Base-by-base conservation (phyloP, 495 filamentous ascomycete species). In the Cercophora newfieldiana region DNA sequence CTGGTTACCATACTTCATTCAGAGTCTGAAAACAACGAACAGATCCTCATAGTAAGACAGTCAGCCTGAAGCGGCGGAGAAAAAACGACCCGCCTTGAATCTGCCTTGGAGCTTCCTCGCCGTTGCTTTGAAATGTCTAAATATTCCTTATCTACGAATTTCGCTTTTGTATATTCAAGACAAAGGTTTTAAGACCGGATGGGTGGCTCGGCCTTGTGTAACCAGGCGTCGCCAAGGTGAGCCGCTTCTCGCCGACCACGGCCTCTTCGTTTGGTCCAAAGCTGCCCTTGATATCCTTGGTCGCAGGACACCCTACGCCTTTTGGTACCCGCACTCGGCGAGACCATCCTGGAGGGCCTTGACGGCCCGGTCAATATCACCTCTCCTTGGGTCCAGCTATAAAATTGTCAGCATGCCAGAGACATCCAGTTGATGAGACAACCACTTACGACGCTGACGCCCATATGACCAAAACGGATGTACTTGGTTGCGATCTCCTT, bases 381-480 rank as follows among this genome's bases (percentile, higher is more conserved):
- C 77, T 53, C 88, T 78, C 56, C 81, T 81, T 26, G 86, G 81
- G 71, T 90, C 87, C 63, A 83, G 86, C 84, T 86, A 51, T 49
- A 19, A 30, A 10, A 1, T 16, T 54, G 57, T 72, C 12, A 71
- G 44, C 2, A 48, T 26, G 6, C 3, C 6, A 61, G 48, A 22
- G 2, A 33, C 0, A 37, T 22, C 24, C 16, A 26, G n/a, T 14
- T 22, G 7, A 24, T 47, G 19, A 63, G 4, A 29, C 24, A 18
- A 48, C 33, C 8, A 76, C 83, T 77, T 78, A 87, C 83, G 63
- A 96, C 90, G 78, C 89, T 94, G 56, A 97, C 92, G 67, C 95
- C 95, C 95, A 99, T 99, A 80, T 99, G 95, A 31, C 94, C 94
- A 65, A 87, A 85, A 21, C 85, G 81, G 66, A 87, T 82, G 68